Evolutionary conservation across 257 asterid genomes (phyloP).

Genomic region (Ajuga chamaepitys): DNA sequence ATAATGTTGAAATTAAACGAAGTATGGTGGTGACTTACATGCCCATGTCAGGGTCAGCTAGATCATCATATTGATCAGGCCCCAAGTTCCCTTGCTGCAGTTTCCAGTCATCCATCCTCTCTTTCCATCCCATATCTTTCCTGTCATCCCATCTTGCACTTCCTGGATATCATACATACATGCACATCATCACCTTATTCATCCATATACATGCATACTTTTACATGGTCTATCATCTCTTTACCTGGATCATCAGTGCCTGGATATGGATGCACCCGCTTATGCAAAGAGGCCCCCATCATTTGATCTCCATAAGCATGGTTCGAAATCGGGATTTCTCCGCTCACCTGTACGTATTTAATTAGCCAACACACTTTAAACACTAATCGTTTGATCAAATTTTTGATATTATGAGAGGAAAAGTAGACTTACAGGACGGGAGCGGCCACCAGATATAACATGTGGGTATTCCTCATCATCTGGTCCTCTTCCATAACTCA

Average conservation of each 20-base stretch:
- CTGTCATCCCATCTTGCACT: slow-evolving; percentile 84
- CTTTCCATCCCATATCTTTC: slow-evolving; percentile 85
- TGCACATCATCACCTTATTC: neutral
- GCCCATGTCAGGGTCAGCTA: slow-evolving; percentile 67
- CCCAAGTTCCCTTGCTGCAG: slow-evolving; percentile 77
- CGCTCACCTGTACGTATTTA: slow-evolving; percentile 53
- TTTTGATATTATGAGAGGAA: neutral
- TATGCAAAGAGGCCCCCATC: slow-evolving; percentile 62
- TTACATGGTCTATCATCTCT: neutral
- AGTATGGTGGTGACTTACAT: slow-evolving; percentile 34
- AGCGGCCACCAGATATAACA: slow-evolving; percentile 70
- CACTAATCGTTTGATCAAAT: neutral
- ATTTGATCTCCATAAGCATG: slow-evolving; percentile 70
- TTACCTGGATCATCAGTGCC: slow-evolving; percentile 60
- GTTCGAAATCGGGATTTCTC: slow-evolving; percentile 61
- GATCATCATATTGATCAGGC: slow-evolving; percentile 48
- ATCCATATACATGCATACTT: no score
- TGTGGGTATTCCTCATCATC: slow-evolving; percentile 89
- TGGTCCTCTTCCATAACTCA: slow-evolving; percentile 94
- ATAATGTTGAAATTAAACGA: neutral
- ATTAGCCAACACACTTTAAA: neutral
- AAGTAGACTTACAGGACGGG: slow-evolving; percentile 47
- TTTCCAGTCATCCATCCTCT: slow-evolving; percentile 98
- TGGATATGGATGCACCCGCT: slow-evolving; percentile 82
- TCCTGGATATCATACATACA: slow-evolving; percentile 22